These are phyloP conservation scores for Fusarium coicis DNA, from an alignment of 2,329 filamentous ascomycete genomes.

Conservation along the genomic window DNA sequence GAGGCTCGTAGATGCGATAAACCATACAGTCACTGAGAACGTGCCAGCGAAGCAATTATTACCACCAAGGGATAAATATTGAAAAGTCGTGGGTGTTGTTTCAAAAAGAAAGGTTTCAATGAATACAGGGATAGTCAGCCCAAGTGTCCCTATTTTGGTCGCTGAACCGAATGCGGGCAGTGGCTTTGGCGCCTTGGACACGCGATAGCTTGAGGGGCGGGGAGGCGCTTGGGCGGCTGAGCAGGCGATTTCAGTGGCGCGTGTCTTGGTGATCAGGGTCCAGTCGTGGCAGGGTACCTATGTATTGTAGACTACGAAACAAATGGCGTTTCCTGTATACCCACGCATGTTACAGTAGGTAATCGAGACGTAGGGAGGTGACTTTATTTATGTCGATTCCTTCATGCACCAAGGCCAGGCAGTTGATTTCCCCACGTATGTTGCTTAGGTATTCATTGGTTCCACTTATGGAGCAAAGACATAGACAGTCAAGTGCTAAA, in stretches of 20 bases:
- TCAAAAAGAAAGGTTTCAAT: conserved; percentile 25
- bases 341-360: not conserved
- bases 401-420: not conserved
- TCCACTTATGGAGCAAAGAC: not conserved
- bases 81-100: conserved; percentile 14
- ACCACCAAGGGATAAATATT: conserved; percentile 13
- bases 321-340: conserved; percentile 26
- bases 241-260: conserved; percentile 32
- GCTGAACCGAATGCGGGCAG: conserved; percentile 29
- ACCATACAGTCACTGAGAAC: not conserved
- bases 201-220: conserved; percentile 12
- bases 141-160: conserved; percentile 38
- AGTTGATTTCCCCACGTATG: not conserved
- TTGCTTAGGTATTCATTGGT: not conserved
- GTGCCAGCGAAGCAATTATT: not conserved
- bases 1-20: not conserved
- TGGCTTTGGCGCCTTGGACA: conserved; percentile 31
- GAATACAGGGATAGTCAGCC: conserved; percentile 20
- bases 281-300: conserved; percentile 28
- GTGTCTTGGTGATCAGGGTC: conserved; percentile 32
- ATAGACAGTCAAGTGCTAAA: not conserved
- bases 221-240: conserved; percentile 35
- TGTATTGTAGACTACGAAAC: conserved; percentile 22
- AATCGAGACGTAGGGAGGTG: not conserved
- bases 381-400: not conserved